These are phyloP conservation scores for Fusarium staphyleae DNA, from an alignment of 2,329 filamentous ascomycete genomes.

Conservation along the genomic window DNA sequence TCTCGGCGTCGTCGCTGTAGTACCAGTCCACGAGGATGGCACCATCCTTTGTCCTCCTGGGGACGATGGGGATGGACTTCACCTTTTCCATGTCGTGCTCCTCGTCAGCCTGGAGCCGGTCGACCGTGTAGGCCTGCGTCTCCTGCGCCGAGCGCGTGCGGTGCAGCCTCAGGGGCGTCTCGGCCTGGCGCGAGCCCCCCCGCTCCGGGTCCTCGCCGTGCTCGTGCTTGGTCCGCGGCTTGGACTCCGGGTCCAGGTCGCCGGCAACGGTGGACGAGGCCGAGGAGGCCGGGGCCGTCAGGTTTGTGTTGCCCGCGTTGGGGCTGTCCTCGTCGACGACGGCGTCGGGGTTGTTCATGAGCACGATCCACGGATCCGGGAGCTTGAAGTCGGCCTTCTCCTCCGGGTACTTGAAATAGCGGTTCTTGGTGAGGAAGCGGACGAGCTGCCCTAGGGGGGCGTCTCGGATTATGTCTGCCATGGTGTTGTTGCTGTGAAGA, in stretches of 20 bases:
- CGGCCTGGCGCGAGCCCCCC: constrained; percentile 11
- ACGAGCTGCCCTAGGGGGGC: constrained; percentile 66
- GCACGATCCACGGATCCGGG: constrained; percentile 51
- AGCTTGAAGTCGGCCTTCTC: constrained; percentile 62
- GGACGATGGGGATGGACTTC: constrained; percentile 58
- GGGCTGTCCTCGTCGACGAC: constrained; percentile 23
- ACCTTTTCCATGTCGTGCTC: constrained; percentile 50
- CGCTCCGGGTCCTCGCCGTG: constrained; percentile 22
- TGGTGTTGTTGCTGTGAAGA: constrained; percentile 11
- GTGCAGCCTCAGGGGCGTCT: constrained; percentile 24
- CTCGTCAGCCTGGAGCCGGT: constrained; percentile 43
- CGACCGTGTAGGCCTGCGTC: constrained; percentile 28
- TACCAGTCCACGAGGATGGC: constrained; percentile 62
- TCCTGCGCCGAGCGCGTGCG: constrained; percentile 38
- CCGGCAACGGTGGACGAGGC: constrained; percentile 36
- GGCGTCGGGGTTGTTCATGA: constrained; percentile 44
- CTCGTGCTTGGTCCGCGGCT: constrained; percentile 16
- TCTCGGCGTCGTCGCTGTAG: constrained; percentile 60
- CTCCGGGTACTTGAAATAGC: constrained; percentile 65
- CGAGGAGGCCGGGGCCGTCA: constrained; percentile 31
- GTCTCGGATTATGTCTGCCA: constrained; percentile 56
- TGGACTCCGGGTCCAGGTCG: constrained; percentile 19
- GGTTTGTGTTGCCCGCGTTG: constrained; percentile 9
- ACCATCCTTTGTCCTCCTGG: constrained; percentile 58
- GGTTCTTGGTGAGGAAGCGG: constrained; percentile 60